Evolutionary conservation across 2,329 filamentous ascomycete species (phyloP).

Genomic region (Verticillium dahliae): DNA sequence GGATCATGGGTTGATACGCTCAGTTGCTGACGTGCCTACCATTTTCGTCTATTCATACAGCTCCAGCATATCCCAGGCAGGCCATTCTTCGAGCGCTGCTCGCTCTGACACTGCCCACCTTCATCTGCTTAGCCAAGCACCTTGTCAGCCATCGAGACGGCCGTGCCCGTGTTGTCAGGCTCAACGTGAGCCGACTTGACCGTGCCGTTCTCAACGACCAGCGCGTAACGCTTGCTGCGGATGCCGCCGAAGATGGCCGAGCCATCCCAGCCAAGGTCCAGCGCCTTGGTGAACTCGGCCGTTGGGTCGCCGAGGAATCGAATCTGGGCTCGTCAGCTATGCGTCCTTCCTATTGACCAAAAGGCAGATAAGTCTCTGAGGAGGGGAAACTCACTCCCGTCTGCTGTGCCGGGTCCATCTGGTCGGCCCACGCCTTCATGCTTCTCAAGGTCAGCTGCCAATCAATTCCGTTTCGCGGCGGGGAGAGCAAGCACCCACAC

Average conservation of each 20-base stretch:
- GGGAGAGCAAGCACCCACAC: constrained; percentile 54
- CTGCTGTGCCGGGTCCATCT: constrained; percentile 66
- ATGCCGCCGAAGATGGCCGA: constrained; percentile 72
- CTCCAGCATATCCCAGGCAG: not conserved
- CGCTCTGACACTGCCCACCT: not conserved
- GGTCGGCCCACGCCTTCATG: constrained; percentile 82
- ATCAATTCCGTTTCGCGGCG: not conserved
- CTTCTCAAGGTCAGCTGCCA: constrained; percentile 32
- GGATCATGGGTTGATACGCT: not conserved
- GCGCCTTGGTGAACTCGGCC: constrained; percentile 71
- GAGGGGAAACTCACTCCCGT: constrained; percentile 60
- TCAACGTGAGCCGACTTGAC: constrained; percentile 78
- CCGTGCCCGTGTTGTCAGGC: constrained; percentile 78
- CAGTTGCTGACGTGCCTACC: not conserved
- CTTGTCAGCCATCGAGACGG: constrained; percentile 48
- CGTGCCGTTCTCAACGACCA: constrained; percentile 78
- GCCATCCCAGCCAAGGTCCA: constrained; percentile 79
- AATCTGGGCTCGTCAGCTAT: constrained; percentile 46
- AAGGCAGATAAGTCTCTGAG: not conserved
- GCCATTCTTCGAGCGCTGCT: not conserved
- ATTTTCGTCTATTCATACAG: not conserved
- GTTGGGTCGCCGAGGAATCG: constrained; percentile 83
- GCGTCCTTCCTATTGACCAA: not conserved
- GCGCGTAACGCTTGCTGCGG: constrained; percentile 81
- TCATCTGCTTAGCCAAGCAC: constrained; percentile 29